Base-by-base conservation (phyloP, 257 asterid genomes). In the Solanum bulbocastanum region DNA sequence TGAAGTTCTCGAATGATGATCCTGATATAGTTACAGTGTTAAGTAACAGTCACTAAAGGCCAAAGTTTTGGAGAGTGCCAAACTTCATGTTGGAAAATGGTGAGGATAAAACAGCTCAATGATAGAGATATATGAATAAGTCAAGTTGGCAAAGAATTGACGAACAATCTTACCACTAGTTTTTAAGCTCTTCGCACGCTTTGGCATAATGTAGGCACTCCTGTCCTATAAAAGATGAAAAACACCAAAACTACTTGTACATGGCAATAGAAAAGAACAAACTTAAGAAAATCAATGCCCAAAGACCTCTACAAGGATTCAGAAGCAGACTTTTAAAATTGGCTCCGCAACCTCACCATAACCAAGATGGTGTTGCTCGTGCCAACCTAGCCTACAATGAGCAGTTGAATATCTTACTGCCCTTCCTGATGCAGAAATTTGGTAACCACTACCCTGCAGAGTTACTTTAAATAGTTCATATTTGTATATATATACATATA, bases 341-440 rank as follows among this genome's bases (percentile, higher is more conserved):
- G 93, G 94, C 83, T 95, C 96, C 58, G 92, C 91, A 86, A 88
- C 95, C 91, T 93, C 96, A 88, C 92, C 94, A 85, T 86, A 33
- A 22, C 89, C 93, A 89, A 86, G 89, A 86, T 88, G 95, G 68
- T 95, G 96, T 81, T 94, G 99, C 56, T 83, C 93, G 88, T 92
- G 95, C 99, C 97, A 95, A 60, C 97, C 98, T 91, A 94, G 98
- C 98, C 93, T 96, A 36, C 98, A 98, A 87, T 98, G 96, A 84
- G 98, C 87, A 85, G 98, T 97, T 89, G 98, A 91, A 91, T 94
- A 98, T 92, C 98, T 92, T 87, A 95, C 89, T 87, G 93, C 96
- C 92, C 98, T 94, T 88, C 97, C 96, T 15, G 96, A 78, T 91
- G 94, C 96, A 16, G 95, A 88, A 90, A 94, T 94, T 88, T 94